Evolutionary conservation across 2,329 filamentous ascomycete species (phyloP).

Genomic region (Exophiala lecanii-corni): DNA sequence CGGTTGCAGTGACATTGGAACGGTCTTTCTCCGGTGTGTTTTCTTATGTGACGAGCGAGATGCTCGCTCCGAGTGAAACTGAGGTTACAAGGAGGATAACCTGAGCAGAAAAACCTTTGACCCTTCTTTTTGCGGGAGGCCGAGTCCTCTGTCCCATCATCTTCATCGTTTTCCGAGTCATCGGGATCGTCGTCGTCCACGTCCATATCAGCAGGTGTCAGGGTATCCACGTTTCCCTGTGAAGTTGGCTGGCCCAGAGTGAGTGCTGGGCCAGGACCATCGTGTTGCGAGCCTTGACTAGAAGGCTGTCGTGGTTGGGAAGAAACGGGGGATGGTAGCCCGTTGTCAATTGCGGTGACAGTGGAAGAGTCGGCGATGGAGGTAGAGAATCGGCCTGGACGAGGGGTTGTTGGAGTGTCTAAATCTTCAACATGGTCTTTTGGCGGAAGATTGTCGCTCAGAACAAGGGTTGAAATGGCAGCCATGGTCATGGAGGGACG

Average conservation of each 20-base stretch:
- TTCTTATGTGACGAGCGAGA: constrained; percentile 87
- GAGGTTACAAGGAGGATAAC: constrained; percentile 87
- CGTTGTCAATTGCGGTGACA: constrained; percentile 2
- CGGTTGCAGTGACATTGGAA: constrained; percentile 95
- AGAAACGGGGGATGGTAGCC: not conserved
- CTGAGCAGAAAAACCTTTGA: constrained; percentile 91
- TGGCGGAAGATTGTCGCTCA: constrained; percentile 16
- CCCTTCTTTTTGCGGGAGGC: constrained; percentile 93
- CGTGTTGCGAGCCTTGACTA: constrained; percentile 3
- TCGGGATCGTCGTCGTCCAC: constrained; percentile 58
- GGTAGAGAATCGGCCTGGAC: constrained; percentile 13
- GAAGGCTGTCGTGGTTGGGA: constrained; percentile 6
- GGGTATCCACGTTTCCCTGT: constrained; percentile 5
- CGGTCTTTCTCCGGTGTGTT: constrained; percentile 94
- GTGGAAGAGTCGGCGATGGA: constrained; percentile 6
- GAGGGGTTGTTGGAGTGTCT: constrained; percentile 25
- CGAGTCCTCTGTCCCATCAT: constrained; percentile 58
- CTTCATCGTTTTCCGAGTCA: constrained; percentile 61
- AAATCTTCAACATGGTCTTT: constrained; percentile 18
- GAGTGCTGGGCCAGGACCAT: not conserved
- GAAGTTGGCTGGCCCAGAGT: constrained; percentile 3
- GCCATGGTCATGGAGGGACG: constrained; percentile 13
- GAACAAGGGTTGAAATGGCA: constrained; percentile 23
- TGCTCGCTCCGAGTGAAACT: constrained; percentile 97
- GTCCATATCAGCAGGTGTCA: constrained; percentile 23